Percentiles rank a stretch among this genome's conserved stretches.
These are phyloP conservation scores for Pseudozyma sp. DNA, from an alignment of 1,284 basidiomycete genomes.

Conservation along the genomic window DNA sequence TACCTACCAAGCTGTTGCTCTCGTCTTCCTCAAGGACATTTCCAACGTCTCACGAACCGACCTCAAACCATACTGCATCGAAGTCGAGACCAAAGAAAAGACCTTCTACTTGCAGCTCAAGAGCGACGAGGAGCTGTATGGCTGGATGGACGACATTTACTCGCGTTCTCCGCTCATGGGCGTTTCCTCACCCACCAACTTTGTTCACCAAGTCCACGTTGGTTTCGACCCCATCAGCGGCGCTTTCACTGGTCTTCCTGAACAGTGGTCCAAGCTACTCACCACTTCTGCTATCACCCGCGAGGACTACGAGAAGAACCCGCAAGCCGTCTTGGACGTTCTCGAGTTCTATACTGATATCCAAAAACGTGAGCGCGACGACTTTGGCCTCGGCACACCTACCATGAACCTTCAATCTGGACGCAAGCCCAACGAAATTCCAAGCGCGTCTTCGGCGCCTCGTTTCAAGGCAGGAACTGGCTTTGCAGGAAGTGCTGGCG, in stretches of 20 bases:
- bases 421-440: slow-evolving; percentile 44
- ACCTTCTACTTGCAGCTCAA: slow-evolving; percentile 85
- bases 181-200: slow-evolving; percentile 93
- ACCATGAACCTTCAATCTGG: slow-evolving; percentile 67
- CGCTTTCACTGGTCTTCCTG: slow-evolving; percentile 93
- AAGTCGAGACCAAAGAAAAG: slow-evolving; percentile 80
- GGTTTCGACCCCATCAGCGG: slow-evolving; percentile 95
- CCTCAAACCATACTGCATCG: slow-evolving; percentile 88
- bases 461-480: slow-evolving; percentile 56
- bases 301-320: slow-evolving; percentile 96
- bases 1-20: slow-evolving; percentile 75
- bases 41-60: slow-evolving; percentile 89
- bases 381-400: slow-evolving; percentile 70
- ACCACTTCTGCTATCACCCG: slow-evolving; percentile 97
- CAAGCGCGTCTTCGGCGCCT: slow-evolving; percentile 35
- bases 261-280: slow-evolving; percentile 94
- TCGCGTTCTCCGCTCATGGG: slow-evolving; percentile 90
- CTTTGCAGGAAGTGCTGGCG: slow-evolving; percentile 47
- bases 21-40: slow-evolving; percentile 82
- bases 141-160: slow-evolving; percentile 97
- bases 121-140: slow-evolving; percentile 93
- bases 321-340: slow-evolving; percentile 95
- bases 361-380: slow-evolving; percentile 89
- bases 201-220: slow-evolving; percentile 97
- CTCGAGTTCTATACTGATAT: slow-evolving; percentile 98